A percentile compares a stretch with the other conserved stretches of the same genome.
phyloP scores from a whole-genome alignment of 139 green algal species.

The Chlamydomonas sp. region DNA sequence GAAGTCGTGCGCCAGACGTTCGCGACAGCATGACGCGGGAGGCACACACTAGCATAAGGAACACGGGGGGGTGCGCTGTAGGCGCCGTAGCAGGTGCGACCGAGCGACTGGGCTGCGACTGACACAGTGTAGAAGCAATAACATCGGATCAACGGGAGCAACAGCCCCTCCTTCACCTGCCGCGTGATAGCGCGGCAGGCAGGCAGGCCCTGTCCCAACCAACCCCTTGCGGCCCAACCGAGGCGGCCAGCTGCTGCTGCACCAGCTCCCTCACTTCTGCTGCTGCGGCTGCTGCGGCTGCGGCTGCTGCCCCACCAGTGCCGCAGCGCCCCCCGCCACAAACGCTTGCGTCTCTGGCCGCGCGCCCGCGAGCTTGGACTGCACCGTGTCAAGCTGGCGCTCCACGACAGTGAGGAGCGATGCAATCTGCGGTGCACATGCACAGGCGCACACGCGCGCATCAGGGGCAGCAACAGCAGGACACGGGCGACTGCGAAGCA shows the following conservation, averaged over 20 bases:
- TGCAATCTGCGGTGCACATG: not conserved
- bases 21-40: no score
- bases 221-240: no score
- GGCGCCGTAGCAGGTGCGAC: not conserved
- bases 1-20: constrained; percentile 46
- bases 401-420: not conserved
- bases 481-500: no score
- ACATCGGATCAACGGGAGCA: not conserved
- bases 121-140: not conserved
- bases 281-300: not conserved
- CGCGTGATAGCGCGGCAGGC: no score
- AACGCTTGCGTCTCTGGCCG: not conserved
- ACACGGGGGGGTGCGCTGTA: no score
- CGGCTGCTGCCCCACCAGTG: not conserved
- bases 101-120: not conserved
- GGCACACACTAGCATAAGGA: no score
- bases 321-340: not conserved
- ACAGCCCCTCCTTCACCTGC: not conserved
- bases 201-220: no score
- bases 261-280: not conserved
- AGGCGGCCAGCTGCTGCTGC: no score
- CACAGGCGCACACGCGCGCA: no score
- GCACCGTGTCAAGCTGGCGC: not conserved
- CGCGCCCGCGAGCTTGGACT: not conserved
- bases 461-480: no score